Evolutionary conservation across 768 basidiomycete species (phyloP), one percentile per base, ranked within the genome.

Genomic region (Lactifluus pinguis): DNA sequence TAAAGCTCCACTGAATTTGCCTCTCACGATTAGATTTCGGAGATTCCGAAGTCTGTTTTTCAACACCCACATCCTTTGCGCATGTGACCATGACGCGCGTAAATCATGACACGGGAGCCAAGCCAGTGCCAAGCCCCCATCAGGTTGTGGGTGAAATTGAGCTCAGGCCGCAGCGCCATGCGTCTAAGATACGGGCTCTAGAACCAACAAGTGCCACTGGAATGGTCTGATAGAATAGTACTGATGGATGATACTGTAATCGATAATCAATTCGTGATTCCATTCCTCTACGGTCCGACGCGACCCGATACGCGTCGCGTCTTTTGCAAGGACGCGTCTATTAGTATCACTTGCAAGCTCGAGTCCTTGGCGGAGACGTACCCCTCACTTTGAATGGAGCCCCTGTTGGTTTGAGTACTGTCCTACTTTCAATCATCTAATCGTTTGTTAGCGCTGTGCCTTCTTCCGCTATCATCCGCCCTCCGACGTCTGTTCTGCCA

Each of bases 401-500:
- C 61, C 0, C 34, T 62, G 61, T 62, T 38, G 41, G 61, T 58
- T 15, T 29, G 36, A 53, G 11, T 36, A 4, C 44, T 7, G 5
- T 42, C 55, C 13, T 6, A 7, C 39, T 49, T 25, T n/a, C 29
- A 29, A 17, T 19, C 21, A 14, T 63, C 49, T 56, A 45, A 56
- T 21, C 30, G 15, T 48, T 62, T 44, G 36, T 13, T 55, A 65
- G 64, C 25, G 44, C n/a, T 39, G 19, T 59, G 14, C 47, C 58
- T 17, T 36, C 56, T 3, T 42, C 53, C 1, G 8, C 62, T 15
- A 53, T 64, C 51, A 49, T 41, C 14, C 65, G 65, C 15, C 49
- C 55, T 53, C 53, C 59, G 21, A 60, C 59, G 6, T 29, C 32
- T 19, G 34, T 66, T 30, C 52, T 64, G 6, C 59, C 65, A 29